Base-by-base conservation (phyloP, 495 filamentous ascomycete species). In the Talaromyces borbonicus region DNA sequence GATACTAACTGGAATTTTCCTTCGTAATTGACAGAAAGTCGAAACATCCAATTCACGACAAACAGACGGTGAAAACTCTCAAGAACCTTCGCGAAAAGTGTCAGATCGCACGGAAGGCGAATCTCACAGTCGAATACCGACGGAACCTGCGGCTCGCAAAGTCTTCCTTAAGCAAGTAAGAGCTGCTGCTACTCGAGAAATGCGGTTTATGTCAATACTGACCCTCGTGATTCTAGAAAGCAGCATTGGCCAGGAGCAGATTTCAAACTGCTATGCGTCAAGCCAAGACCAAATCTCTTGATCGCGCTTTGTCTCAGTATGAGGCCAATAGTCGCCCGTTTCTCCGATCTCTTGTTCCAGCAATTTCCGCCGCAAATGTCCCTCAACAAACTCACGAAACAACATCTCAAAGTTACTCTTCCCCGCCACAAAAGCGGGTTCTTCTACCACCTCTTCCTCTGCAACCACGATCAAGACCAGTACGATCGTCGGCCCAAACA, bases 201-300 rank as follows among this genome's bases (percentile, higher is more conserved):
- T n/a, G n/a, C n/a, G n/a, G n/a, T n/a, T n/a, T n/a, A n/a, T n/a
- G n/a, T n/a, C n/a, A n/a, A n/a, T n/a, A n/a, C n/a, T n/a, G n/a
- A n/a, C n/a, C n/a, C n/a, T n/a, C n/a, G n/a, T n/a, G n/a, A n/a
- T 22, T 18, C 40, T 19, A 71, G 68, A 69, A 69, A 69, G 68
- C 68, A 35, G 54, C 35, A 29, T 59, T 68, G n/a, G 65, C 69
- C 47, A 65, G 63, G 24, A 66, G 49, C 47, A 59, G 62, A 48
- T 55, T 71, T 27, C 68, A 68, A 58, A 63, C 53, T 33, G 68
- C 68, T 32, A 71, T 69, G 68, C 66, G 61, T 43, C 62, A 64
- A 37, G 61, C 66, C 11, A 52, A 53, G 40, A 58, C 65, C 42
- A 58, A 67, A 43, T 62, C 68, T 47, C 62, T 71, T 40, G 68